A percentile compares a stretch with the other conserved stretches of the same genome.
Evolutionary conservation across 495 filamentous ascomycete genomes (phyloP).

Genomic region (Xylaria castorea): DNA sequence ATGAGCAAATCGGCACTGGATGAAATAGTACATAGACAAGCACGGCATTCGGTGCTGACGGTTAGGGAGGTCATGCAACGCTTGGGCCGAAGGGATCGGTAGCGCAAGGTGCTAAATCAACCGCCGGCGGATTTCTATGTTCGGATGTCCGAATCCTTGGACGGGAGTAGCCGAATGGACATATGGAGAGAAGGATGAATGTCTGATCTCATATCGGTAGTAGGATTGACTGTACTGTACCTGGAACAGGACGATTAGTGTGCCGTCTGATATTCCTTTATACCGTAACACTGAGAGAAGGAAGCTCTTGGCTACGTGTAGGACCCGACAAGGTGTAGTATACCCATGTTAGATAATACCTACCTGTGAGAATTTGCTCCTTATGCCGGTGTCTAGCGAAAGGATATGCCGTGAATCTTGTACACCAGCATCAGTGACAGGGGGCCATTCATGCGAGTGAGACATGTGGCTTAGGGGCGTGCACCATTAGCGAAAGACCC

Average conservation of each 20-base stretch:
- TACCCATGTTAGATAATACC: neutral
- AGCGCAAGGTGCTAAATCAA: neutral
- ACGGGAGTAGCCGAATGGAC: constrained; percentile 25
- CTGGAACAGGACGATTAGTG: neutral
- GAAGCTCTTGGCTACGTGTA: neutral
- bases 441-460: constrained; percentile 16
- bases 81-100: constrained; percentile 19
- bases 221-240: neutral
- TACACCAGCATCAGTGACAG: neutral
- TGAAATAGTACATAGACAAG: neutral
- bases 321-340: neutral
- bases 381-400: neutral
- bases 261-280: neutral
- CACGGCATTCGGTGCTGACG: constrained; percentile 18
- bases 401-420: constrained; percentile 1
- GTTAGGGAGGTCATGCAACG: neutral
- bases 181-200: neutral
- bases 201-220: neutral
- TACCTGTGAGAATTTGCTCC: neutral
- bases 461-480: constrained; percentile 23
- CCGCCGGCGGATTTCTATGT: constrained; percentile 27
- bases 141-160: constrained; percentile 24
- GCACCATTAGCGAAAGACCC: neutral
- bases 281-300: neutral
- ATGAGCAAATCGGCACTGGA: constrained; percentile 6